These are phyloP conservation scores for Dichotomopilus funicola DNA, from an alignment of 2,329 filamentous ascomycete genomes.

Conservation along the genomic window DNA sequence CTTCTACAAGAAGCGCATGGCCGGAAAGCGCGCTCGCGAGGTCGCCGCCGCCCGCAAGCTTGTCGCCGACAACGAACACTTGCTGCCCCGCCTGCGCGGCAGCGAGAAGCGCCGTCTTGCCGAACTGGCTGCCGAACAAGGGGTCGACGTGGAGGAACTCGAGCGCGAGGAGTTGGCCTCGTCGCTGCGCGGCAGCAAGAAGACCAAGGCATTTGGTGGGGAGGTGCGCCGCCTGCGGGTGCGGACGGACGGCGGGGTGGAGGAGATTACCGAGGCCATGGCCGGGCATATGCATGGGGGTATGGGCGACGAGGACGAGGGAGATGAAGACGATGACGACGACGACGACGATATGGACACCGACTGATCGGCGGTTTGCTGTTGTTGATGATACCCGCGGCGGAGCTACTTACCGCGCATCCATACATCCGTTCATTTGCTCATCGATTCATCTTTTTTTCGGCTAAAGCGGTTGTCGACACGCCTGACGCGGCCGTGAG, in stretches of 20 bases:
- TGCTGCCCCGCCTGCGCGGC: conserved; percentile 68
- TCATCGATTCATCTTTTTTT: no score
- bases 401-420: background rate
- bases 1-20: conserved; percentile 92
- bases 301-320: conserved; percentile 31
- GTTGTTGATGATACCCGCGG: background rate
- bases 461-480: no score
- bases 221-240: conserved; percentile 35
- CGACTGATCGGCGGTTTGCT: conserved; percentile 28
- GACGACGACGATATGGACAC: conserved; percentile 37
- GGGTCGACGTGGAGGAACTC: conserved; percentile 30
- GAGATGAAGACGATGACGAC: conserved; percentile 33
- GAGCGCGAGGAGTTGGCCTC: conserved; percentile 29
- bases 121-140: conserved; percentile 49
- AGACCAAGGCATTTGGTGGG: conserved; percentile 34
- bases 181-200: conserved; percentile 17
- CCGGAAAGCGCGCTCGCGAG: conserved; percentile 79
- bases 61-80: conserved; percentile 85
- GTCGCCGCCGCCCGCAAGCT: conserved; percentile 76
- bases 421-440: no score
- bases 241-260: conserved; percentile 36
- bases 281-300: conserved; percentile 26
- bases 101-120: conserved; percentile 60
- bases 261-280: conserved; percentile 31
- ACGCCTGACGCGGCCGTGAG: no score